phyloP scores from a whole-genome alignment of 2,329 filamentous ascomycete species.

The Truncatella angustata region DNA sequence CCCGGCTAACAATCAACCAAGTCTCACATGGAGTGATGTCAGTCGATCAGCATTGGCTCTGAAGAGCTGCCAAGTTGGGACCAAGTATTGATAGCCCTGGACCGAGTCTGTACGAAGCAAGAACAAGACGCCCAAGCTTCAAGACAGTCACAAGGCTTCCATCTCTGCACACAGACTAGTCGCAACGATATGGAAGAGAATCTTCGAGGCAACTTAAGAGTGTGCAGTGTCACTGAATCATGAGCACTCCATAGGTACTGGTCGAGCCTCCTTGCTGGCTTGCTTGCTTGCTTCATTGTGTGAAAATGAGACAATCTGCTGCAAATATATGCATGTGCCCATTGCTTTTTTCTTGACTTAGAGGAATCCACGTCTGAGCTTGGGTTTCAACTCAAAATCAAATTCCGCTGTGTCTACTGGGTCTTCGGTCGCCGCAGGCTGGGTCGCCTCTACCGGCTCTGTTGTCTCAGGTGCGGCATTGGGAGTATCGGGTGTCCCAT shows the following conservation, averaged over 20 bases:
- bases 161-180: conserved; percentile 98
- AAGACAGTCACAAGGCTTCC: conserved; percentile 43
- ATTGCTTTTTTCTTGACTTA: too few relatives aligned
- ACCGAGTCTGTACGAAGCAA: conserved; percentile 31
- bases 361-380: too few relatives aligned
- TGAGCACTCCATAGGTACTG: too few relatives aligned
- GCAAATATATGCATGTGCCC: too few relatives aligned
- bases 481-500: not conserved
- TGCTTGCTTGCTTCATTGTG: not conserved
- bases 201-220: conserved; percentile 93
- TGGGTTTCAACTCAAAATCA: too few relatives aligned
- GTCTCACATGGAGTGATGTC: conserved; percentile 4
- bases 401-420: too few relatives aligned
- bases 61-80: conserved; percentile 23
- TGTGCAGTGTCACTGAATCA: conserved; percentile 66
- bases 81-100: conserved; percentile 31
- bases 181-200: conserved; percentile 78
- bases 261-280: too few relatives aligned
- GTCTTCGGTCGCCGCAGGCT: not conserved
- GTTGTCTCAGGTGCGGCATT: not conserved
- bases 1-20: conserved; percentile 15
- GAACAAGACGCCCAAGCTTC: conserved; percentile 52
- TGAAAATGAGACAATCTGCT: not conserved
- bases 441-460: conserved; percentile 2
- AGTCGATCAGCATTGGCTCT: conserved; percentile 14